These are phyloP conservation scores for Canavalia ensiformis DNA, from an alignment of 306 rosid species.

Conservation along the genomic window DNA sequence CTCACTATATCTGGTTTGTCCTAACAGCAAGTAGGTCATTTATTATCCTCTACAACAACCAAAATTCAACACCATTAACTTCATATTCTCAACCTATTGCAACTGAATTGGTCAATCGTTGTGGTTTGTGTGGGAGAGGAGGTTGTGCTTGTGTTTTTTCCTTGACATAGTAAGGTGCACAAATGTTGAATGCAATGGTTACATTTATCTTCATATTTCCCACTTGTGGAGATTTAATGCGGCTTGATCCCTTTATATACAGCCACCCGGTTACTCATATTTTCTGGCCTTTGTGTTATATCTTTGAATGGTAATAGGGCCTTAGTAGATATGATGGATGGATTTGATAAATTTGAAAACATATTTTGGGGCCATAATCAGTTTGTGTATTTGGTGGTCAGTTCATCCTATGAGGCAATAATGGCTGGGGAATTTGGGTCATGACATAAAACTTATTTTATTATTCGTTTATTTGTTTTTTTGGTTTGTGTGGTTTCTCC, in stretches of 20 bases:
- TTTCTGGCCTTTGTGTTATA: neutral
- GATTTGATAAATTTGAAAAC: neutral
- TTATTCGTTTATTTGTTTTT: neutral
- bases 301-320: neutral
- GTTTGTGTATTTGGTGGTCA: neutral
- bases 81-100: too few relatives aligned
- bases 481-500: neutral
- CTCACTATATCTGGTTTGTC: neutral
- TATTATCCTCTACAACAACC: neutral
- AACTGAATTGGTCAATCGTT: too few relatives aligned
- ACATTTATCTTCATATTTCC: neutral
- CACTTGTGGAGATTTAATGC: neutral
- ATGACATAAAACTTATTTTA: slow-evolving; percentile 1
- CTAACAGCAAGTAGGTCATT: neutral
- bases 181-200: neutral
- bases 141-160: too few relatives aligned
- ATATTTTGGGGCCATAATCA: neutral
- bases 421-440: neutral
- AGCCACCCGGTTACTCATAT: neutral
- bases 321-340: neutral
- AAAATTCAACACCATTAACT: too few relatives aligned
- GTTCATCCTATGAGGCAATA: neutral
- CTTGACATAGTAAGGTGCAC: neutral
- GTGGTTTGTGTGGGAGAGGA: too few relatives aligned
- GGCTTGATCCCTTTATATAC: neutral